Base-by-base conservation (phyloP, 2,329 filamentous ascomycete species). In the Alternaria dauci region DNA sequence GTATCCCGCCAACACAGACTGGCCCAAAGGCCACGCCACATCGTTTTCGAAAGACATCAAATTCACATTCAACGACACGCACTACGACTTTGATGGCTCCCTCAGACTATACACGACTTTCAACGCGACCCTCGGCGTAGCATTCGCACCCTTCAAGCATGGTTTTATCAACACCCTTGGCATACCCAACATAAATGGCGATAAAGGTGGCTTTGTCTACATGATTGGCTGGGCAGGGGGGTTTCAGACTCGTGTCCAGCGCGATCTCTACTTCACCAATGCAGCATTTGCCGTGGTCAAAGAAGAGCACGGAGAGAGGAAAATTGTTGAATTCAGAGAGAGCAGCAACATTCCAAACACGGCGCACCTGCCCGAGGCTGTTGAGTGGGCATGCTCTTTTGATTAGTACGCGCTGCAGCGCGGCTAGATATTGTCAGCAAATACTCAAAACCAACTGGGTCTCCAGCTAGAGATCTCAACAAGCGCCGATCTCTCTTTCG, bases 151-250 rank as follows among this genome's bases (percentile, higher is more conserved):
- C 1, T 76, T 76, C 59, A 59, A 71, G 48, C 73, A 76, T 39
- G 74, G 73, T 18, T 71, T 74, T 28, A 70, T 66, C 51, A 71
- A 67, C 20, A 69, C 68, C 1, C 61, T 75, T 4, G 72, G 71
- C 9, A 61, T 76, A 3, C 74, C 74, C 16, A 72, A 75, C 54
- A 51, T 58, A 0, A 75, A 70, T 50, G 71, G 72, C 44, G 73
- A 75, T 52, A 74, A 68, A 48, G 74, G 74, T 8, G 74, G 74
- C 16, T 70, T 74, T 28, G 73, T 75, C 23, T 76, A 76, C 54
- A 63, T 70, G 63, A 69, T 74, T 30, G 73, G 73, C 1, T 76
- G 74, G 74, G 72, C 74, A 4, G 73, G 74, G 20, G 73, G 74
- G 1, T 66, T 61, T 28, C 71, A 73, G 28, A 61, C 54, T 8